phyloP scores from a whole-genome alignment of 78 protist species.

The Dictyostelium purpureum region DNA sequence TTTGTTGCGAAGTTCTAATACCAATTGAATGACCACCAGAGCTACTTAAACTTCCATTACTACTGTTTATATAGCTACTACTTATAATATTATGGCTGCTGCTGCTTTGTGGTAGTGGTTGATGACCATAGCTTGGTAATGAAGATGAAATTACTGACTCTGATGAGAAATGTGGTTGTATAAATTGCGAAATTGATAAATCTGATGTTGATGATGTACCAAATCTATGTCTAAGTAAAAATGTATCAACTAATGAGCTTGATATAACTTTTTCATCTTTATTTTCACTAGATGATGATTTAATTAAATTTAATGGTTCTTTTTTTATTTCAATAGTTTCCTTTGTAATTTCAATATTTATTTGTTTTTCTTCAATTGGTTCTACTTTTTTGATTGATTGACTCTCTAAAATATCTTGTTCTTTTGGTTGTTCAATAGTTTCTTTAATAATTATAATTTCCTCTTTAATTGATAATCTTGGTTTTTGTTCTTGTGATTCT shows the following conservation, averaged over 20 bases:
- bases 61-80: not conserved
- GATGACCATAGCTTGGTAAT: not conserved
- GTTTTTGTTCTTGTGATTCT: not conserved
- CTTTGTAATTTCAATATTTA: not conserved
- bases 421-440: not conserved
- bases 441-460: not conserved
- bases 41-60: not conserved
- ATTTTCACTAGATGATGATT: not conserved
- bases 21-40: not conserved
- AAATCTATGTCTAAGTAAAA: conserved; percentile 1
- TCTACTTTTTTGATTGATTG: not conserved
- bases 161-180: conserved; percentile 35
- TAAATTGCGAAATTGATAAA: conserved; percentile 42
- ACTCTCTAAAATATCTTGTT: not conserved
- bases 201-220: not conserved
- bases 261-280: not conserved
- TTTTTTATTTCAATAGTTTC: not conserved
- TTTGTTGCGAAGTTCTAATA: conserved; percentile 5
- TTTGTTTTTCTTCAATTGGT: not conserved
- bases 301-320: too few relatives aligned
- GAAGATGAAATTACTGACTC: conserved; percentile 2
- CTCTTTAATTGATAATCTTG: not conserved
- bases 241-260: conserved; percentile 47
- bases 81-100: not conserved
- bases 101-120: not conserved